These are phyloP conservation scores for Botrytis deweyae DNA, from an alignment of 2,329 filamentous ascomycete genomes.

Conservation along the genomic window DNA sequence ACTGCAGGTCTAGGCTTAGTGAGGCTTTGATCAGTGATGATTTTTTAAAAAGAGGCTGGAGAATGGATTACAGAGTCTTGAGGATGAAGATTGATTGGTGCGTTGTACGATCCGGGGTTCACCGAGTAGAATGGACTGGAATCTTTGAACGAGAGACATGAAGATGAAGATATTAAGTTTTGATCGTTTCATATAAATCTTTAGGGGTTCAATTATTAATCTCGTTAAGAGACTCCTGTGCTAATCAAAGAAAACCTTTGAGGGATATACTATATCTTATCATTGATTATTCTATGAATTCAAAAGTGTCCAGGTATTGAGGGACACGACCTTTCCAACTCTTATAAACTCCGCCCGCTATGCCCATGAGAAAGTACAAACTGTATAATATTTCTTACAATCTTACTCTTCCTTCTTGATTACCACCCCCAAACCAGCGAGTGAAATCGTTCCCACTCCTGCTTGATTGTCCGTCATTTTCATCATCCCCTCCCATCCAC, in stretches of 20 bases:
- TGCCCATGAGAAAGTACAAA: slow-evolving; percentile 28
- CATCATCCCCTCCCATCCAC: slow-evolving; percentile 70
- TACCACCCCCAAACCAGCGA: slow-evolving; percentile 58
- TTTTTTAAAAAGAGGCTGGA: slow-evolving; percentile 18
- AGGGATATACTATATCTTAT: not conserved
- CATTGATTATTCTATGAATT: slow-evolving; percentile 21
- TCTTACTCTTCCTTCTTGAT: slow-evolving; percentile 39
- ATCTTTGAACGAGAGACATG: not conserved
- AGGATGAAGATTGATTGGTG: not conserved
- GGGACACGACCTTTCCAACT: slow-evolving; percentile 13
- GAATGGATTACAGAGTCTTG: slow-evolving; percentile 5
- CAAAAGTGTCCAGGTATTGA: slow-evolving; percentile 19
- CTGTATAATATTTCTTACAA: slow-evolving; percentile 29
- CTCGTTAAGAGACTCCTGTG: not conserved
- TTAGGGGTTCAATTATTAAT: not conserved
- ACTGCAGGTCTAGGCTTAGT: slow-evolving; percentile 16
- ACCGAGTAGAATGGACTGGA: slow-evolving; percentile 18
- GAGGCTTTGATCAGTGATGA: not conserved
- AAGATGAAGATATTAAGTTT: not conserved
- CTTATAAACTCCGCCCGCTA: slow-evolving; percentile 37
- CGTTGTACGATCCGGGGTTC: slow-evolving; percentile 12
- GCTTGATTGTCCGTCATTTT: slow-evolving; percentile 36
- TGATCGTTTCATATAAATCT: not conserved
- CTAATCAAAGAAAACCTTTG: not conserved
- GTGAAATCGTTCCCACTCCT: slow-evolving; percentile 48